Conservation (phyloP, 2,329 filamentous ascomycete genomes). For the Trichophyton schoenleinii region DNA sequence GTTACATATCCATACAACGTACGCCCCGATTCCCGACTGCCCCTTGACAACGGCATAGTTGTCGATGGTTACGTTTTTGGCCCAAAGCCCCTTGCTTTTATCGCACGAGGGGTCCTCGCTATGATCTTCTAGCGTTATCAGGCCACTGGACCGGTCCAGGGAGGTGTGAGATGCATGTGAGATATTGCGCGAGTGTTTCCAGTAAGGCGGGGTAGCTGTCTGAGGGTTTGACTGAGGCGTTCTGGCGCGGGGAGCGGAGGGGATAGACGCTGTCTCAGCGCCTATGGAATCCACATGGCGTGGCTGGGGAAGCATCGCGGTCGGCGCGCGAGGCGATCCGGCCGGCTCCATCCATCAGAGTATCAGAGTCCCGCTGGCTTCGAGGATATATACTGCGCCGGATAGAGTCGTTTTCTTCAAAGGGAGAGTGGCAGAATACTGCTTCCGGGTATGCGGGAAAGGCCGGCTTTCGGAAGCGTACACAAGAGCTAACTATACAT, state of each 20-base stretch:
- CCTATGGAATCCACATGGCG: conserved; percentile 1
- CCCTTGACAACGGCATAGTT: conserved; percentile 51
- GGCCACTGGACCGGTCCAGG: conserved; percentile 25
- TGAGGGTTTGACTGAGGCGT: neutral
- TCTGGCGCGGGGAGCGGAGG: conserved; percentile 13
- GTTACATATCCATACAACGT: conserved; percentile 86
- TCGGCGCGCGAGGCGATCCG: conserved; percentile 20
- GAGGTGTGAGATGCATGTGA: conserved; percentile 32
- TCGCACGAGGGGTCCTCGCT: conserved; percentile 46
- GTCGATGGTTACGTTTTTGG: conserved; percentile 47
- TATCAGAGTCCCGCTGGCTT: neutral
- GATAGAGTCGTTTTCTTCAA: neutral
- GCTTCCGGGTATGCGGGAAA: neutral
- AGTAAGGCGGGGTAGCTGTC: conserved; percentile 30
- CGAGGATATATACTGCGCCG: neutral
- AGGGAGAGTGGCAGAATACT: neutral
- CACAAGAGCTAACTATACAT: neutral
- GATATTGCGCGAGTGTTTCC: conserved; percentile 31
- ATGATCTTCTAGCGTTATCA: conserved; percentile 53
- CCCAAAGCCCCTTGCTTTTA: conserved; percentile 49
- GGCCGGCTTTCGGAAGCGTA: neutral
- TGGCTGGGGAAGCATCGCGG: neutral
- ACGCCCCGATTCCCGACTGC: conserved; percentile 58
- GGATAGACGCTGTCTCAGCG: neutral
- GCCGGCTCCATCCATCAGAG: conserved; percentile 33